Base-by-base conservation (phyloP, 805 yeast species). In the Zygotorulaspora chibaensis region DNA sequence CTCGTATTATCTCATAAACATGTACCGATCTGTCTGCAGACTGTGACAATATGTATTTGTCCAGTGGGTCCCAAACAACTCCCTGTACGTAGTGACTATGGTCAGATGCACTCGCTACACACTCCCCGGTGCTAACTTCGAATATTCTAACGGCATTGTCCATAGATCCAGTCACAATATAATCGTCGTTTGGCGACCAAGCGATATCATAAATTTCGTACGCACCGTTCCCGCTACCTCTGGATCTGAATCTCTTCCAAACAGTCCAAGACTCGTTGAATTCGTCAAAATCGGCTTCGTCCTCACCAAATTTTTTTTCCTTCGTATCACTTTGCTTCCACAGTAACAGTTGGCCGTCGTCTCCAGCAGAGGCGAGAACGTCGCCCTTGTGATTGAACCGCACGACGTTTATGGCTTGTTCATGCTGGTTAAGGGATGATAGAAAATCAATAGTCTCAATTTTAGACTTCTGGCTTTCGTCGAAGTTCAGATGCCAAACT, bases 51-150 rank as follows among this genome's bases (percentile, higher is more conserved):
- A 93, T 65, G 54, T 66, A 87, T 62, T 84, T 79, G 51, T 84
- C 81, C 43, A 71, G 61, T 7, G 99, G 99, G 62, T 93, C 99
- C 98, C 98, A 93, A 0, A 84, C 73, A 4, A 93, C 91, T 2
- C 99, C 99, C 66, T 93, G 99, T 2, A 93, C 95, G 56, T 87
- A 91, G 63, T 90, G 96, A 38, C 72, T 71, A 65, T 93, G 98
- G 47, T 85, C 87, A 7, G 56, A 45, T 29, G 46, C 41, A 20
- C 46, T 49, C 8, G 48, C 47, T 5, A 55, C 5, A 79, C 78
- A 48, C 83, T 71, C 53, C 80, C 91, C 93, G 2, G 73, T 73
- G 1, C 62, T 57, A 3, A 76, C 78, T 50, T 76, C 75, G 57
- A 81, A 87, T 0, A 91, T 73, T 38, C 96, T 71, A 9, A 89